Evolutionary conservation across 352 stramenopile species (phyloP).

Genomic region (Elongisporangium prolatum): DNA sequence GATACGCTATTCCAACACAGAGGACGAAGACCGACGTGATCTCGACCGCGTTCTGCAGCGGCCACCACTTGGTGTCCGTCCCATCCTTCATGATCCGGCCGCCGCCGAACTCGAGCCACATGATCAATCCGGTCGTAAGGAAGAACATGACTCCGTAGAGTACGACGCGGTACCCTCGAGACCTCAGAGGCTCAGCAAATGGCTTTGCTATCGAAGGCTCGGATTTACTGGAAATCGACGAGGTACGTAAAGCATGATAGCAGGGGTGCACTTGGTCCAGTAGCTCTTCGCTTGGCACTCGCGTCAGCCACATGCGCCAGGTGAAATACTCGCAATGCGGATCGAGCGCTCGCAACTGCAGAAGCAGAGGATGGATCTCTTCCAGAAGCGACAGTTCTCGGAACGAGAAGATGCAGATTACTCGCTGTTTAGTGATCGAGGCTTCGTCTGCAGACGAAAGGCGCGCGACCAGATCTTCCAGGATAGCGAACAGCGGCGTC

Average conservation of each 20-base stretch:
- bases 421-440: slow-evolving; percentile 12
- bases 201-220: slow-evolving; percentile 9
- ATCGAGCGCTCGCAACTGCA: slow-evolving; percentile 22
- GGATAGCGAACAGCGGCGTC: slow-evolving; percentile 47
- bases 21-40: slow-evolving; percentile 28
- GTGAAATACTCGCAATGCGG: slow-evolving; percentile 13
- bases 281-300: slow-evolving; percentile 9
- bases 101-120: slow-evolving; percentile 33
- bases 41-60: slow-evolving; percentile 42
- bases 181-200: slow-evolving; percentile 32
- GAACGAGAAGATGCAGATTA: slow-evolving; percentile 38
- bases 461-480: slow-evolving; percentile 40
- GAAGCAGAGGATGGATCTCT: slow-evolving; percentile 33
- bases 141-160: slow-evolving; percentile 26
- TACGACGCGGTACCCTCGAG: slow-evolving; percentile 14
- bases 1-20: neutral
- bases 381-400: slow-evolving; percentile 32
- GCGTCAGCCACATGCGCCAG: slow-evolving; percentile 29
- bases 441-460: slow-evolving; percentile 1
- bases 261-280: slow-evolving; percentile 18
- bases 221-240: slow-evolving; percentile 9
- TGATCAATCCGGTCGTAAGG: slow-evolving; percentile 13
- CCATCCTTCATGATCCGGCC: slow-evolving; percentile 23
- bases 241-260: neutral
- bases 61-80: slow-evolving; percentile 38